These are phyloP conservation scores for Leptographium radiaticola DNA, from an alignment of 2,329 filamentous ascomycete genomes.

Conservation along the genomic window DNA sequence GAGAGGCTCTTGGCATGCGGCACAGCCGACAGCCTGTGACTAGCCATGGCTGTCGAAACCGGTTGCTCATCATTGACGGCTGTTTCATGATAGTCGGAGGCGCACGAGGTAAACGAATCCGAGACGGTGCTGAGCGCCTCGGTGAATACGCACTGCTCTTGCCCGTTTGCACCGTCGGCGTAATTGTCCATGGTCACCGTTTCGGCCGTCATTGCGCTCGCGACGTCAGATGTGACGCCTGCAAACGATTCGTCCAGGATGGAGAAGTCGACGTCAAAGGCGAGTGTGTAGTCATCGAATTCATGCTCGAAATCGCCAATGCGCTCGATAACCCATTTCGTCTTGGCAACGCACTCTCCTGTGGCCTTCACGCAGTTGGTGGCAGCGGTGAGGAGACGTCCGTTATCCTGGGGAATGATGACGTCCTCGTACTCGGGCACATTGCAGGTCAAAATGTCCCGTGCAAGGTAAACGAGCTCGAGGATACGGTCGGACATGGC, in stretches of 20 bases:
- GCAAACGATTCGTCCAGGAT: conserved; percentile 25
- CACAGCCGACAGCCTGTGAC: not conserved
- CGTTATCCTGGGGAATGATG: conserved; percentile 69
- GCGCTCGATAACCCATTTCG: conserved; percentile 71
- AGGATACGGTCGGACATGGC: conserved; percentile 70
- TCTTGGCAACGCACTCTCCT: conserved; percentile 81
- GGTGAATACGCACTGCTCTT: not conserved
- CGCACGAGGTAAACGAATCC: not conserved
- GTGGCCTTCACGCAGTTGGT: conserved; percentile 82
- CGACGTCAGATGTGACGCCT: not conserved
- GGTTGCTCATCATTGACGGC: conserved; percentile 7
- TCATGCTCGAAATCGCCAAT: conserved; percentile 89
- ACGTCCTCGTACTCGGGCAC: conserved; percentile 63
- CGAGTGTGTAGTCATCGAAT: conserved; percentile 36
- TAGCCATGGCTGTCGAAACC: not conserved
- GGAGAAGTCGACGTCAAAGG: conserved; percentile 45
- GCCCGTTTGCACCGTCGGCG: not conserved
- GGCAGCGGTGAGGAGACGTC: conserved; percentile 61
- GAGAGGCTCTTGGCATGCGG: conserved; percentile 18
- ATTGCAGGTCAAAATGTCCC: conserved; percentile 60
- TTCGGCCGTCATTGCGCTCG: not conserved
- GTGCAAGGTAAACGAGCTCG: conserved; percentile 67
- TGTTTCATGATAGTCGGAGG: conserved; percentile 10
- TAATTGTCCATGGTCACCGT: not conserved
- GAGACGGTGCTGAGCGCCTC: not conserved